Percentiles rank a stretch among this genome's conserved stretches.
phyloP scores from a whole-genome alignment of 768 basidiomycete genomes.

The Cyclocybe aegerita region DNA sequence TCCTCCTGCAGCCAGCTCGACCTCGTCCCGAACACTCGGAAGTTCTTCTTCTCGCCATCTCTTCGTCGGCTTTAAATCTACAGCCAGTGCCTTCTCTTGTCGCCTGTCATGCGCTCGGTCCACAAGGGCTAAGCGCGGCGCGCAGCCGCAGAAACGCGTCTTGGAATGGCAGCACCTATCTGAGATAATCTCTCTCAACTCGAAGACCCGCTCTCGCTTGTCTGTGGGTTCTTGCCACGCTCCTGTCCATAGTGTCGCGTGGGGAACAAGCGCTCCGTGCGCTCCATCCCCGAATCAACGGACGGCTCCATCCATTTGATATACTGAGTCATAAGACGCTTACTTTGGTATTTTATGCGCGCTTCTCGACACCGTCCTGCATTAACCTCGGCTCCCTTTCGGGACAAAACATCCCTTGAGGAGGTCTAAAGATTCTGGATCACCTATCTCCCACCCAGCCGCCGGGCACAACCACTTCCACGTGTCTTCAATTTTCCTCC shows the following conservation, averaged over 20 bases:
- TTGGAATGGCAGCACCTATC: neutral
- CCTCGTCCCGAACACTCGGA: slow-evolving; percentile 15
- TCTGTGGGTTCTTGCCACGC: slow-evolving; percentile 9
- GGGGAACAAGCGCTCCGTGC: slow-evolving; percentile 4
- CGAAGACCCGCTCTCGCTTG: neutral
- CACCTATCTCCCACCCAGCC: slow-evolving; percentile 20
- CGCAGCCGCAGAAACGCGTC: neutral
- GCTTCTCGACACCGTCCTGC: slow-evolving; percentile 13
- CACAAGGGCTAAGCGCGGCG: slow-evolving; percentile 1
- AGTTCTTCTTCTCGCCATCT: slow-evolving; percentile 2
- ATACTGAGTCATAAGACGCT: slow-evolving; percentile 14
- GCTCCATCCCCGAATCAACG: slow-evolving; percentile 21
- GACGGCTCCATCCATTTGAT: slow-evolving; percentile 15
- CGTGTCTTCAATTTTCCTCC: slow-evolving; percentile 24
- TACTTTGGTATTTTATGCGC: slow-evolving; percentile 10
- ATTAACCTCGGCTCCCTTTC: slow-evolving; percentile 26
- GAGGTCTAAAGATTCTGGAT: slow-evolving; percentile 22
- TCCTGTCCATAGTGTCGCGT: slow-evolving; percentile 15
- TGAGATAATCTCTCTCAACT: neutral
- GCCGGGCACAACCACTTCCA: slow-evolving; percentile 18
- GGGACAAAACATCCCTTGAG: slow-evolving; percentile 27
- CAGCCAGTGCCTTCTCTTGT: slow-evolving; percentile 1
- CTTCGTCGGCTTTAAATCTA: slow-evolving; percentile 7
- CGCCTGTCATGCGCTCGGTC: neutral
- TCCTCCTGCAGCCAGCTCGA: neutral